Evolutionary conservation across 345 rosid genomes (phyloP), one percentile per base, ranked within the genome.

Genomic region (Lepidium africanum): DNA sequence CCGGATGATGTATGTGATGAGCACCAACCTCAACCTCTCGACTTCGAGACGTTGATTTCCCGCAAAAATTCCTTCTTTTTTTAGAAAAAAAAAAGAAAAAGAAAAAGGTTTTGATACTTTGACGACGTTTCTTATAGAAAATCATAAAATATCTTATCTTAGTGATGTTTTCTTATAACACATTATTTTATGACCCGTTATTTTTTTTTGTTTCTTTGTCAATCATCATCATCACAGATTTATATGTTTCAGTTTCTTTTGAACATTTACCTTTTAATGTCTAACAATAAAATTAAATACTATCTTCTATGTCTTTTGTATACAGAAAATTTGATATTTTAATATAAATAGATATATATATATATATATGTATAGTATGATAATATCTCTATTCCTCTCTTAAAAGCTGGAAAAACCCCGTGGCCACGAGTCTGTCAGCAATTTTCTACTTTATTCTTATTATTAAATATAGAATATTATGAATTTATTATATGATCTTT

Each of bases 131-230:
- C 43, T 46, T 62, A 53, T 56, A 62, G 55, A 23, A 61, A 52
- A 57, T n/a, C 69, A 5, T 27, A 3, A 49, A 64, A 38, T 64
- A 7, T 61, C 53, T 61, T 52, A 42, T 42, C 38, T 52, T 61
- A 52, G 38, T 70, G 54, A 61, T 53, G 38, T 70, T 50, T 70
- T 41, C 19, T 61, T 32, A 51, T 50, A 50, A 60, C 59, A 51
- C 55, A 12, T 8, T 50, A 32, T n/a, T 38, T 32, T 21, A 14
- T 47, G 63, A 68, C 14, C 30, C 19, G 15, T 47, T 35, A 21
- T 37, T 9, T 10, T 3, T 16, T 32, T 16, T 36, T 42, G 45
- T 50, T 69, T 13, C 27, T 21, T 47, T 15, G 13, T 4, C 53
- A 54, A n/a, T 19, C 16, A 16, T 10, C 32, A n/a, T 43, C 37